These are phyloP conservation scores for Metarhizium rileyi DNA, from an alignment of 2,329 filamentous ascomycete species.

Conservation along the genomic window DNA sequence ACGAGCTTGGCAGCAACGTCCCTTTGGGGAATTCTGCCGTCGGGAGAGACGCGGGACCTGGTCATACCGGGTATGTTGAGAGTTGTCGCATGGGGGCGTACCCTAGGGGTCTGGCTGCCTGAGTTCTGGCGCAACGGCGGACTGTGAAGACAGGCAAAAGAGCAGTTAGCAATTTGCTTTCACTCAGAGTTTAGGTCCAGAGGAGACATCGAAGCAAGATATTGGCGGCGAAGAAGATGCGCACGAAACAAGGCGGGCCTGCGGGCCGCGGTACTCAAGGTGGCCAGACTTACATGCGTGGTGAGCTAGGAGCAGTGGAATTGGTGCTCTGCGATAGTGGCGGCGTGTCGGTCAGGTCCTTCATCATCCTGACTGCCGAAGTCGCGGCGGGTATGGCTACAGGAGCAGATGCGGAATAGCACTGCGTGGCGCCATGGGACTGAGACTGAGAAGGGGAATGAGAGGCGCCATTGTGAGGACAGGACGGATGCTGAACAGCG, in stretches of 20 bases:
- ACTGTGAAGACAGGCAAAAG: conserved; percentile 29
- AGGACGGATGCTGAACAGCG: conserved; percentile 22
- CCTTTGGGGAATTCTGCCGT: conserved; percentile 84
- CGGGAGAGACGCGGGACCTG: conserved; percentile 87
- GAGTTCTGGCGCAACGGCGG: conserved; percentile 64
- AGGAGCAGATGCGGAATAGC: conserved; percentile 11
- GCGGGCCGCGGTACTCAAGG: background rate
- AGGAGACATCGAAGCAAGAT: no score
- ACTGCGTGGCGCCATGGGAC: background rate
- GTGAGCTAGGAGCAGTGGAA: conserved; percentile 49
- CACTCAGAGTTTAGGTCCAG: no score
- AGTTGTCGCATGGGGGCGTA: conserved; percentile 79
- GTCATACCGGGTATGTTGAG: conserved; percentile 96
- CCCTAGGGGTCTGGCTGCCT: conserved; percentile 64
- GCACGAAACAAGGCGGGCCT: background rate
- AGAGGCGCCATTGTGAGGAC: conserved; percentile 20
- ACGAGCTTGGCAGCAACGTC: conserved; percentile 95
- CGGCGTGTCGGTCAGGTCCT: conserved; percentile 41
- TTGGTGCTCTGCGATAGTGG: conserved; percentile 46
- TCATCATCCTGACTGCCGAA: conserved; percentile 31
- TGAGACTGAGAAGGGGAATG: background rate
- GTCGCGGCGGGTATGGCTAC: conserved; percentile 27
- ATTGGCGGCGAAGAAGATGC: background rate
- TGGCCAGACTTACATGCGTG: conserved; percentile 40
- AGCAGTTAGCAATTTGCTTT: background rate